Base-by-base conservation (phyloP, 805 yeast species). In the Myxozyma vanderwaltii region DNA sequence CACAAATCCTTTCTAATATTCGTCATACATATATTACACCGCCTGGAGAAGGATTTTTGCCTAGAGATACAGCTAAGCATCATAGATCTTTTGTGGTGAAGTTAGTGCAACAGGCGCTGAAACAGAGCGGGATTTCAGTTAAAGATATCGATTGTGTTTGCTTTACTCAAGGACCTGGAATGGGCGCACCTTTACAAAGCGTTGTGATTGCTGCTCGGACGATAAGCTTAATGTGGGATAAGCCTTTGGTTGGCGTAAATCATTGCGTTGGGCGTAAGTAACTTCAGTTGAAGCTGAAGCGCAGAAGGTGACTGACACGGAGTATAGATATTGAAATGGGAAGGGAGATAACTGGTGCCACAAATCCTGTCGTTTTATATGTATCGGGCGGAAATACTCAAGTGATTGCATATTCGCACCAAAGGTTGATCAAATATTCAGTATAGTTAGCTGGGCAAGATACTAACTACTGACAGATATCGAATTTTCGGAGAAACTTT, bases 301-400 rank as follows among this genome's bases (percentile, higher is more conserved):
- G 19, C 17, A 17, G 27, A 10, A 19, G 13, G n/a, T 19, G 15
- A 27, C 26, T 26, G 36, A 45, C 31, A 12, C n/a, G n/a, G 36
- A n/a, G 12, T n/a, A 2, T 19, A 64, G 68, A 94, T 73, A 94
- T 94, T 62, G 99, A 94, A 72, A 94, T 94, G 99, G 99, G 99
- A 12, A 78, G 99, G 61, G 98, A 92, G 70, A 92, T 94, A 70
- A 94, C 99, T 0, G 95, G 94, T n/a, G 98, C 98, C 0, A 80
- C 79, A n/a, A 92, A 94, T 70, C 99, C 99, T 0, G 98, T 94
- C 50, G 99, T 94, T 8, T 77, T 94, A 53, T 94, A 94, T 69
- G 99, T 94, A 10, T 89, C 96, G 72, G 99, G 99, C 15, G 99
- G 99, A 53, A 94, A 94, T 73, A 94, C 99, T 1, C 99, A 94